Evolutionary conservation across 257 asterid genomes (phyloP).

Genomic region (Apocynum venetum): DNA sequence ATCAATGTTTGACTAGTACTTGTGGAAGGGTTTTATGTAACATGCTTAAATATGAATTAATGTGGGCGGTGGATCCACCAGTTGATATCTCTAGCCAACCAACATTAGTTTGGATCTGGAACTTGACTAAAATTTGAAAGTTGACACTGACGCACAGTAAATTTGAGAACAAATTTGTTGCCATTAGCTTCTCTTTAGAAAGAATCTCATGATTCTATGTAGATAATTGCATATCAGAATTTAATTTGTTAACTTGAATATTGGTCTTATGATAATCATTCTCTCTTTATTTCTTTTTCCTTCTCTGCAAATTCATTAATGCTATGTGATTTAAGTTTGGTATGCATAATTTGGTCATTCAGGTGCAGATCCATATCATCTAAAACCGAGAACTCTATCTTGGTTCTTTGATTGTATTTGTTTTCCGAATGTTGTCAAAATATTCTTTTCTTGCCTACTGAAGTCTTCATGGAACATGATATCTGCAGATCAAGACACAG

Average conservation of each 20-base stretch:
- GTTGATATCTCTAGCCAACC: neutral
- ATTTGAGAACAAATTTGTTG: neutral
- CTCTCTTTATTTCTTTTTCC: too few species aligned
- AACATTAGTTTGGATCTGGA: neutral
- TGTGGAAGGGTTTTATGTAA: neutral
- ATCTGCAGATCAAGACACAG: neutral
- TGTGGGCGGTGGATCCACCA: neutral
- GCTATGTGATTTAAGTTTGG: neutral
- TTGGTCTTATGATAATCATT: neutral
- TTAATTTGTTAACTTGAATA: neutral
- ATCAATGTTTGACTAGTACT: neutral
- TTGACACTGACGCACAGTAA: neutral
- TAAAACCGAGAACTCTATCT: neutral
- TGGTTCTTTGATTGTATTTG: neutral
- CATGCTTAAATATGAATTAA: neutral
- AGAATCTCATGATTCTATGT: too few species aligned
- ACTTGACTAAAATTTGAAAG: neutral
- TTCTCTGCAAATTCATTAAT: neutral
- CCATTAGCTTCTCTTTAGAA: neutral
- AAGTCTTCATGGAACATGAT: neutral
- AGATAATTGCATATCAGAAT: neutral
- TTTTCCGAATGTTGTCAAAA: neutral
- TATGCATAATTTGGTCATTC: neutral
- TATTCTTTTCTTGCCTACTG: neutral
- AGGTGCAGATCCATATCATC: neutral